Percentiles rank a stretch among this genome's conserved stretches.
These are phyloP conservation scores for Byssothecium circinans DNA, from an alignment of 2,329 filamentous ascomycete genomes.

Conservation along the genomic window DNA sequence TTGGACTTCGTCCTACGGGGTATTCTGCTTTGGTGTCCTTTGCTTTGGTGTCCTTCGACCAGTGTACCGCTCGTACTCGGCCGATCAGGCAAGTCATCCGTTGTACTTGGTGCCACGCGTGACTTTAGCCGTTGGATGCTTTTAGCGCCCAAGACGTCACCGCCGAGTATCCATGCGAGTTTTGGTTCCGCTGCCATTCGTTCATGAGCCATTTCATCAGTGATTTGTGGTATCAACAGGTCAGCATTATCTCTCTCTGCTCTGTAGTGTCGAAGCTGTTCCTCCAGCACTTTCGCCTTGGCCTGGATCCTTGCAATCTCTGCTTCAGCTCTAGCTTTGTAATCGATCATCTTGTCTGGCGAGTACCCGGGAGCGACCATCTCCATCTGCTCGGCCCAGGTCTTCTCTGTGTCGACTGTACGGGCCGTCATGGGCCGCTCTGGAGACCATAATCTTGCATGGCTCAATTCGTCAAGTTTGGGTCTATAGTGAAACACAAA, in stretches of 20 bases:
- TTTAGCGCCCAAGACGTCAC: conserved; percentile 11
- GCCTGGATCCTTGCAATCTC: conserved; percentile 23
- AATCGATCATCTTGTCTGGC: conserved; percentile 13
- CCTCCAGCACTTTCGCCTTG: conserved; percentile 20
- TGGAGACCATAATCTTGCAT: conserved; percentile 6
- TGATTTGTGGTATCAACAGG: conserved; percentile 11
- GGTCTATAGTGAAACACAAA: not conserved
- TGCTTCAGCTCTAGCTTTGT: conserved; percentile 18
- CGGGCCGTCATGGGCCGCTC: conserved; percentile 19
- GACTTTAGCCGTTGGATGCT: conserved; percentile 18
- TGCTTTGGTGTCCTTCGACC: conserved; percentile 1
- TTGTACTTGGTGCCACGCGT: conserved; percentile 3
- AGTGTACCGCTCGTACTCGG: conserved; percentile 13
- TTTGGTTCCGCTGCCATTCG: conserved; percentile 25
- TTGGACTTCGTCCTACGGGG: conserved; percentile 19
- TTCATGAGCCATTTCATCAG: conserved; percentile 23
- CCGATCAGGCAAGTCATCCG: conserved; percentile 10
- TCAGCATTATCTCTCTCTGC: conserved; percentile 9
- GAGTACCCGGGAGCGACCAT: conserved; percentile 14
- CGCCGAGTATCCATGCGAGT: conserved; percentile 27
- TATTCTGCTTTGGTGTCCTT: not conserved
- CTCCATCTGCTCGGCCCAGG: conserved; percentile 21
- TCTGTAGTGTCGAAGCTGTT: conserved; percentile 13
- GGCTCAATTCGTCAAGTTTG: conserved; percentile 2
- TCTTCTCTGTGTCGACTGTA: conserved; percentile 19